Conservation (phyloP, 2,329 filamentous ascomycete genomes). For the Talaromyces piceae region DNA sequence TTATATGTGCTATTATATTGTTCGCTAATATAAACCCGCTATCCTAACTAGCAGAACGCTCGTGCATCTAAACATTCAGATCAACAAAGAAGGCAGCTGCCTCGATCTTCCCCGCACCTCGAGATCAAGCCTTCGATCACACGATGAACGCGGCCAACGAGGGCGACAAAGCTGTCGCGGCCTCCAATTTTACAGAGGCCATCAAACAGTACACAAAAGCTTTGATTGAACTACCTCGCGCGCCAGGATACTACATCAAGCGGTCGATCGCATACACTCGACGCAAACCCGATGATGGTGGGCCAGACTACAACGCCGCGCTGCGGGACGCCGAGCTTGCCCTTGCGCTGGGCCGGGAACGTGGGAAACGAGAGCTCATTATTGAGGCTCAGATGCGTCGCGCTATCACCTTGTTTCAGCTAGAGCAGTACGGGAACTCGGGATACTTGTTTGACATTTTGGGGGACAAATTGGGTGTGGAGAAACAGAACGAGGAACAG, state of each 20-base stretch:
- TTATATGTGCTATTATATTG: too few relatives aligned
- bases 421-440: constrained; percentile 67
- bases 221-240: constrained; percentile 53
- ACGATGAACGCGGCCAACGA: constrained; percentile 47
- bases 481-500: constrained; percentile 32
- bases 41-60: too few relatives aligned
- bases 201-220: constrained; percentile 62
- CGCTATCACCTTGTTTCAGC: constrained; percentile 62
- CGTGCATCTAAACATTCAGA: too few relatives aligned
- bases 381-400: constrained; percentile 75
- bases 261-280: constrained; percentile 73
- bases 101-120: neutral
- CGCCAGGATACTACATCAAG: constrained; percentile 71
- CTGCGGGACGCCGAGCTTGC: constrained; percentile 64
- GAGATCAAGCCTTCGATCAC: neutral
- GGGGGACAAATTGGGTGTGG: constrained; percentile 42
- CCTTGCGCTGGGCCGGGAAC: constrained; percentile 53
- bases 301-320: constrained; percentile 40
- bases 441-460: constrained; percentile 59
- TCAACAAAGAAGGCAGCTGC: too few relatives aligned
- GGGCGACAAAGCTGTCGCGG: constrained; percentile 56
- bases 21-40: too few relatives aligned
- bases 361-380: constrained; percentile 68
- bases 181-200: constrained; percentile 58
- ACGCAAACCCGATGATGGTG: constrained; percentile 44